Evolutionary conservation across 192 early-diverging fungal genomes (phyloP), one percentile per base, ranked within the genome.

Genomic region (Backusella tarrabulga): DNA sequence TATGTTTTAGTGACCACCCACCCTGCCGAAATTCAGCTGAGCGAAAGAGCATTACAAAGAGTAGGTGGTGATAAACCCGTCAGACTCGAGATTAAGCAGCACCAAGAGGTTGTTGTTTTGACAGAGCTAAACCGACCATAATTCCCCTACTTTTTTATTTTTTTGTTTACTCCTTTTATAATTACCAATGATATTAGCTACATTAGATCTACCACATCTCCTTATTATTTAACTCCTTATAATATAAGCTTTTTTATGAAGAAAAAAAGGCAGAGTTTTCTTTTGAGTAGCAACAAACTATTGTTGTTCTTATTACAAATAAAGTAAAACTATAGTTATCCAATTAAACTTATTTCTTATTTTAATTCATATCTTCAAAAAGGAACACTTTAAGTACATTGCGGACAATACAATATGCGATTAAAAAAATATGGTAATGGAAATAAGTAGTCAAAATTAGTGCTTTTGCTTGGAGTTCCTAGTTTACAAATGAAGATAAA

Each of bases 61-160:
- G 52, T 44, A 34, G 68, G 67, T 21, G 72, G 67, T 19, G 78
- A 79, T 71, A 79, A 79, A 52, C 68, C 72, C 23, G 73, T 82
- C 26, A 73, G 68, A 67, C 71, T 82, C 8, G 80, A 82, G 56
- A 82, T 82, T 69, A 82, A 82, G n/a, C 80, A 82, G 35, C 80
- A 82, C 34, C 80, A 82, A 76, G 80, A 82, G 78, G 80, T 81
- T 14, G 77, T 81, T 9, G 67, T 81, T n/a, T 41, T 81, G 34
- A 79, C 78, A 11, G 78, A 79, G 19, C 34, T 75, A 14, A 75
- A 46, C 6, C 70, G 70, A 4, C 4, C 26, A 40, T 71, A 46
- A 71, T 29, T 4, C 15, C 21, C n/a, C 5, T 5, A 11, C 3
- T 56, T 23, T 7, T 11, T 23, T 21, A 23, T 63, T 1, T 32